phyloP scores from a whole-genome alignment of 495 filamentous ascomycete genomes.

The Penicillium turbatum region DNA sequence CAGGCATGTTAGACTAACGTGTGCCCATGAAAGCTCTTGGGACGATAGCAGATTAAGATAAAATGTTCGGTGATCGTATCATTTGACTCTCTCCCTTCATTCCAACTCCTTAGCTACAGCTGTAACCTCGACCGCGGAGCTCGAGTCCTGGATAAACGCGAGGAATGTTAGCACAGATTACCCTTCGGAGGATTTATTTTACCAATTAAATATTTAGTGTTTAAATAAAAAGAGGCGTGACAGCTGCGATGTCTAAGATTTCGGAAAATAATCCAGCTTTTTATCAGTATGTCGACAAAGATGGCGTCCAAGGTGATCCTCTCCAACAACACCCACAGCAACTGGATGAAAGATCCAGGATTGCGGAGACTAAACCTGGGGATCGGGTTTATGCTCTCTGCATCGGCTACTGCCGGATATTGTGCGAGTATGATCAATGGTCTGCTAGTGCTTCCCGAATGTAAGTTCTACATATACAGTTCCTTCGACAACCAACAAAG shows the following conservation, averaged over 20 bases:
- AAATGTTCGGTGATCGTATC: slow-evolving; percentile 14
- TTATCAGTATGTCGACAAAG: neutral
- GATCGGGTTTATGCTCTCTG: slow-evolving; percentile 26
- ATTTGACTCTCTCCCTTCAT: slow-evolving; percentile 18
- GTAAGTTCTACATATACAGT: slow-evolving; percentile 9
- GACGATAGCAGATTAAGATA: neutral
- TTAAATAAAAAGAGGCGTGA: slow-evolving; percentile 12
- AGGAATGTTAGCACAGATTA: slow-evolving; percentile 17
- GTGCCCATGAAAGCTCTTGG: neutral
- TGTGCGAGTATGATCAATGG: slow-evolving; percentile 31
- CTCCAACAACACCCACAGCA: slow-evolving; percentile 13
- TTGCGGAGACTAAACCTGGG: slow-evolving; percentile 24
- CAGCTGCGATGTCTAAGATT: neutral
- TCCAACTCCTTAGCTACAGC: slow-evolving; percentile 11
- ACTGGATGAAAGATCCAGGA: slow-evolving; percentile 15
- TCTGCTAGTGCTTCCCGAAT: slow-evolving; percentile 26
- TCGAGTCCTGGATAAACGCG: slow-evolving; percentile 8
- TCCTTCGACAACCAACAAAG: neutral
- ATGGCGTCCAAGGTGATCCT: slow-evolving; percentile 4
- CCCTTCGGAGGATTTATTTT: slow-evolving; percentile 13
- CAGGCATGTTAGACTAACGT: slow-evolving; percentile 8
- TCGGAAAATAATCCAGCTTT: slow-evolving; percentile 5
- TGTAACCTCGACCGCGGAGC: slow-evolving; percentile 14
- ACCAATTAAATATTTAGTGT: slow-evolving; percentile 1
- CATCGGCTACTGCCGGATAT: slow-evolving; percentile 27